phyloP scores from a whole-genome alignment of 139 green algal species.

The Coelastrella sp. region DNA sequence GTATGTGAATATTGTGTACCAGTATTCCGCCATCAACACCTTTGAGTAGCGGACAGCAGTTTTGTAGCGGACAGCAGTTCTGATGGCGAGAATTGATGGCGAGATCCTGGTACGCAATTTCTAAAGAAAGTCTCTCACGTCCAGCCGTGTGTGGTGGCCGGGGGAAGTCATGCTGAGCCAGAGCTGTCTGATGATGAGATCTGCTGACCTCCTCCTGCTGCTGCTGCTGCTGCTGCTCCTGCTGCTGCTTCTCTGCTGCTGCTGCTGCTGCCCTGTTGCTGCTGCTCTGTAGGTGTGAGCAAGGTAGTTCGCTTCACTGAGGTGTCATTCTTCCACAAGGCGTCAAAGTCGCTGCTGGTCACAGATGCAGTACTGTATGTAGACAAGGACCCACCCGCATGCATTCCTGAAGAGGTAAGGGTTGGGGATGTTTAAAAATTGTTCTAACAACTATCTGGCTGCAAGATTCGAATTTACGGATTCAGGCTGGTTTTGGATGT shows the following conservation, averaged over 20 bases:
- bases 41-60: too few relatives aligned
- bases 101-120: too few relatives aligned
- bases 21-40: too few relatives aligned
- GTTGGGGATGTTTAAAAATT: background rate
- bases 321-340: conserved; percentile 90
- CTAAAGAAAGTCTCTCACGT: too few relatives aligned
- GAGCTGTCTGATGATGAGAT: too few relatives aligned
- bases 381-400: conserved; percentile 67
- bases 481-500: too few relatives aligned
- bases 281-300: conserved; percentile 21
- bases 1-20: too few relatives aligned
- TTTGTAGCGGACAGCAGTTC: too few relatives aligned
- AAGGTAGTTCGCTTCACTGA: conserved; percentile 70
- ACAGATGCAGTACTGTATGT: conserved; percentile 91
- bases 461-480: too few relatives aligned
- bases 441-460: background rate
- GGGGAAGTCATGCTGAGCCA: too few relatives aligned
- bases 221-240: background rate
- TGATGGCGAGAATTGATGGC: too few relatives aligned
- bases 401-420: conserved; percentile 44
- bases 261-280: background rate
- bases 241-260: background rate
- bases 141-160: too few relatives aligned
- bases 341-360: conserved; percentile 81
- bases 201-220: background rate